These are phyloP conservation scores for Myochromella boudieri DNA, from an alignment of 768 basidiomycete genomes.

Conservation along the genomic window DNA sequence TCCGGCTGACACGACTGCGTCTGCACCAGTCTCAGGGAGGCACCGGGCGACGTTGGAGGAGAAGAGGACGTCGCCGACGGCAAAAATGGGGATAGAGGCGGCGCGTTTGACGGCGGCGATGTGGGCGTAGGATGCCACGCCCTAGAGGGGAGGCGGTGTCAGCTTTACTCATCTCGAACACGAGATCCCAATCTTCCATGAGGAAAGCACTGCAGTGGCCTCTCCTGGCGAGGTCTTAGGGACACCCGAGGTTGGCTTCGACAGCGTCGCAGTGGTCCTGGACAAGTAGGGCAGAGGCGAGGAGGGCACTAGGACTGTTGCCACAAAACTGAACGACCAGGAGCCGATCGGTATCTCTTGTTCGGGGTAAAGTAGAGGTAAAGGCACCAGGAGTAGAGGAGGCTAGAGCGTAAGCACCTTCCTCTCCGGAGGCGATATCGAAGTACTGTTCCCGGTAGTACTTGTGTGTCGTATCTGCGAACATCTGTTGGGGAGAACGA, in stretches of 20 bases:
- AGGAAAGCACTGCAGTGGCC: constrained; percentile 90
- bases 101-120: constrained; percentile 90
- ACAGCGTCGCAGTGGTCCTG: constrained; percentile 87
- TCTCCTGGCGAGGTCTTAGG: constrained; percentile 89
- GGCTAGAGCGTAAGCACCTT: constrained; percentile 62
- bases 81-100: constrained; percentile 91
- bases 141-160: constrained; percentile 42
- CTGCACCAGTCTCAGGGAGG: constrained; percentile 80
- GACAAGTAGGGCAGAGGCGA: constrained; percentile 75
- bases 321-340: constrained; percentile 93
- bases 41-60: constrained; percentile 81
- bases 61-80: constrained; percentile 94
- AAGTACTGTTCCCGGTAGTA: constrained; percentile 65
- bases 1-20: constrained; percentile 95
- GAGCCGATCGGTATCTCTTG: constrained; percentile 63
- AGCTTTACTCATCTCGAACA: background rate
- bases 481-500: constrained; percentile 50
- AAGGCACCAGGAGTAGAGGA: background rate
- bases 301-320: constrained; percentile 78
- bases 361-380: background rate
- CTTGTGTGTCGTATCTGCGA: constrained; percentile 49
- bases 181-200: constrained; percentile 52
- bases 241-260: constrained; percentile 92
- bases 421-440: constrained; percentile 70
- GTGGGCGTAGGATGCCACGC: constrained; percentile 86